Conservation (phyloP, 805 yeast species). For the Wickerhamiella spandovensis region DNA sequence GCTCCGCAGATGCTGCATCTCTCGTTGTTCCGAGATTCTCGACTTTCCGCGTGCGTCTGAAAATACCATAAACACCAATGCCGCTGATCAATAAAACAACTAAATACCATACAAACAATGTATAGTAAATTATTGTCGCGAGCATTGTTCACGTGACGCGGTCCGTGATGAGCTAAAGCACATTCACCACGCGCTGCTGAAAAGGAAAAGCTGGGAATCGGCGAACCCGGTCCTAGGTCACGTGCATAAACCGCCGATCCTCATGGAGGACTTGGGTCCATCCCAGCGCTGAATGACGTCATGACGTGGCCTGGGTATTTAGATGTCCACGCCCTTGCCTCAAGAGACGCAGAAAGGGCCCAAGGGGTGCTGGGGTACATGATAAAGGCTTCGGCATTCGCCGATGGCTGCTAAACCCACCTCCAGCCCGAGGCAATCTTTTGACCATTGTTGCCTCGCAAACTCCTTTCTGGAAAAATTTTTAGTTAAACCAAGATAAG, state of each 20-base stretch:
- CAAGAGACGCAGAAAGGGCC: too few species aligned
- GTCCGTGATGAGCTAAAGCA: neutral
- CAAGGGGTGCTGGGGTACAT: too few species aligned
- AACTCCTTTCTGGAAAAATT: neutral
- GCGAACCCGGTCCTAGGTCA: too few species aligned
- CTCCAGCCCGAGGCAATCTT: too few species aligned
- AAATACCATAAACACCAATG: slow-evolving; percentile 2
- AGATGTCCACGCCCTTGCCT: too few species aligned
- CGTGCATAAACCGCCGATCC: too few species aligned
- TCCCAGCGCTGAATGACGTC: too few species aligned
- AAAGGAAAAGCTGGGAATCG: neutral
- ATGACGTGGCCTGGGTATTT: too few species aligned
- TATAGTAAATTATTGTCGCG: neutral
- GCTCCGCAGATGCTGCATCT: slow-evolving; percentile 22
- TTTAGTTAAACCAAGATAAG: neutral
- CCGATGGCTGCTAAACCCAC: too few species aligned
- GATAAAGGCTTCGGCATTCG: too few species aligned
- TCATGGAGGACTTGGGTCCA: too few species aligned
- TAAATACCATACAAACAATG: slow-evolving; percentile 2
- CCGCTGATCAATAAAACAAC: neutral
- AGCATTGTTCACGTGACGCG: neutral
- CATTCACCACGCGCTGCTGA: too few species aligned
- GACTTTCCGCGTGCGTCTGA: neutral
- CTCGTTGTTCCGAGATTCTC: neutral
- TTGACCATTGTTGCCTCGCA: neutral